A percentile compares a stretch with the other conserved stretches of the same genome.
Conservation (phyloP, 306 rosid genomes). For the Ziziphus jujuba region DNA sequence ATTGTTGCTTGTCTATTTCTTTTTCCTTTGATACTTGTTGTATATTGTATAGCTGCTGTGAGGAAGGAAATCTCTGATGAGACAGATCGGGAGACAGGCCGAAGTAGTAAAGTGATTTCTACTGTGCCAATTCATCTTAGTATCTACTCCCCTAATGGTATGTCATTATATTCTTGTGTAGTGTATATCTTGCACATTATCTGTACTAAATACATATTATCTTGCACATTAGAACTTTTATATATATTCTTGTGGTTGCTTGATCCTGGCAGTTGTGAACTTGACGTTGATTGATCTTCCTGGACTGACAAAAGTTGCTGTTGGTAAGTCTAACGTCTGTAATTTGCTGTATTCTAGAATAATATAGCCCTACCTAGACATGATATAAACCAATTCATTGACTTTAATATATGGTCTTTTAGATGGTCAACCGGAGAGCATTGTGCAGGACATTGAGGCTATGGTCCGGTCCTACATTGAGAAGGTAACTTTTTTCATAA, state of each 20-base stretch:
- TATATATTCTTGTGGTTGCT: not conserved
- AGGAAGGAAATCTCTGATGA: slow-evolving; percentile 44
- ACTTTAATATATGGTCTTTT: slow-evolving; percentile 15
- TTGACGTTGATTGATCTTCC: slow-evolving; percentile 49
- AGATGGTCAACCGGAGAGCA: slow-evolving; percentile 49
- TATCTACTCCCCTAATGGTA: slow-evolving; percentile 49
- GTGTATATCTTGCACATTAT: not conserved
- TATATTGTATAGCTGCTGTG: slow-evolving; percentile 28
- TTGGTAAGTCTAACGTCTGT: slow-evolving; percentile 29
- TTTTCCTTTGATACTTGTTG: not conserved
- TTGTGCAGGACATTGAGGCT: slow-evolving; percentile 42
- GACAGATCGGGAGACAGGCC: slow-evolving; percentile 49
- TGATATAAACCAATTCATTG: not conserved
- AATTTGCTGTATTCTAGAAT: not conserved
- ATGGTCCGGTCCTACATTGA: slow-evolving; percentile 48
- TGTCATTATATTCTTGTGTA: not conserved
- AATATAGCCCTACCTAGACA: not conserved
- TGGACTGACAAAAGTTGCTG: slow-evolving; percentile 52
- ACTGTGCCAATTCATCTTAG: slow-evolving; percentile 48
- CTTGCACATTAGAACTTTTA: not conserved
- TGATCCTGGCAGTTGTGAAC: slow-evolving; percentile 39
- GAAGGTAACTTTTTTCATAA: slow-evolving; percentile 28
- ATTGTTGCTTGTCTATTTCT: not conserved
- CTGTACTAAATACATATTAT: not conserved
- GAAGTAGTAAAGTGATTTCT: slow-evolving; percentile 36